phyloP scores from a whole-genome alignment of 2,329 filamentous ascomycete genomes.

The Fusarium floridanum region DNA sequence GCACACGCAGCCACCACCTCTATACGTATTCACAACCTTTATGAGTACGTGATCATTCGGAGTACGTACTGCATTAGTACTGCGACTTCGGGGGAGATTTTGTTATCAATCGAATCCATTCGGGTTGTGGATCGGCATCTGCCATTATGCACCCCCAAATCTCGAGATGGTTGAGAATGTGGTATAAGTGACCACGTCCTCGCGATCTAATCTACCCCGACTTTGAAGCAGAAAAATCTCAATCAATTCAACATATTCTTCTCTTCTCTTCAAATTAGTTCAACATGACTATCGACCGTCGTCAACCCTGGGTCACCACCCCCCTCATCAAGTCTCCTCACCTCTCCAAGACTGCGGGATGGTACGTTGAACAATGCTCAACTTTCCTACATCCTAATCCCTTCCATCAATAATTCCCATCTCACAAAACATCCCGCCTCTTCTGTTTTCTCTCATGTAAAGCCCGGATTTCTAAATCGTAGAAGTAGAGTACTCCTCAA shows the following conservation, averaged over 20 bases:
- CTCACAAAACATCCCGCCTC: neutral
- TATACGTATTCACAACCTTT: neutral
- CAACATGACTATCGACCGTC: conserved; percentile 36
- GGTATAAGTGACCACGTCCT: conserved; percentile 1
- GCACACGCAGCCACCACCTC: neutral
- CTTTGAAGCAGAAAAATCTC: neutral
- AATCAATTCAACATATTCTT: neutral
- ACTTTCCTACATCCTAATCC: neutral
- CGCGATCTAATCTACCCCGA: neutral
- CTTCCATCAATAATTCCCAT: neutral
- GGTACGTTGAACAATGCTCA: conserved; percentile 59
- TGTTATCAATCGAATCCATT: conserved; percentile 15
- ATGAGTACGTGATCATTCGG: neutral
- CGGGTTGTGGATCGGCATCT: neutral
- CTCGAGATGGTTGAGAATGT: neutral
- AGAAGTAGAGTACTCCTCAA: conserved; percentile 82
- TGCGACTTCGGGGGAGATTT: conserved; percentile 3
- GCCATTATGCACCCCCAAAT: neutral
- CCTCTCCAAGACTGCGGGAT: conserved; percentile 76
- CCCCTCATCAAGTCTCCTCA: conserved; percentile 45
- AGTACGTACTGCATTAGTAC: conserved; percentile 5
- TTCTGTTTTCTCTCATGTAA: neutral
- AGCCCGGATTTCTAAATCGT: conserved; percentile 32
- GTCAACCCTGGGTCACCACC: conserved; percentile 33
- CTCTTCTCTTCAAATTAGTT: neutral